Base-by-base conservation (phyloP, 2,329 filamentous ascomycete species). In the Fusarium kyushuense region DNA sequence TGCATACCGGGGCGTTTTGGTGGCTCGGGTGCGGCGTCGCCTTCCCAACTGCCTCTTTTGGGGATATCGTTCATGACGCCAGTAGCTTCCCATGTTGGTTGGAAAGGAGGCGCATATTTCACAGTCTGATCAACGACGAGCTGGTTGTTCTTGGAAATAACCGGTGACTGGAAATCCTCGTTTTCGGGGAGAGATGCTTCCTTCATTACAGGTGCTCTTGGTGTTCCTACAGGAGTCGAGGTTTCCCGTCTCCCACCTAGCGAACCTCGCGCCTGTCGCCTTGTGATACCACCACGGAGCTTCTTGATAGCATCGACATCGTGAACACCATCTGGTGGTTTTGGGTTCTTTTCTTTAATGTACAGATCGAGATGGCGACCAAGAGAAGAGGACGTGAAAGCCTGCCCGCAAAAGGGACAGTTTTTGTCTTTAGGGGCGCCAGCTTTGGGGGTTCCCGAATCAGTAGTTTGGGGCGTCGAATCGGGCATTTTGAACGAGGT, bases 321-420 rank as follows among this genome's bases (percentile, higher is more conserved):
- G 79, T 98, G 95, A 45, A 97, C 82, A 49, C 94, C 94, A 80
- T 98, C 95, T 9, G 91, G 83, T 2, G 90, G 86, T 79, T 94
- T 96, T 2, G 95, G 93, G 78, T 97, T 97, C 82, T 94, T 96
- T 61, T 94, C 91, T 76, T 94, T 94, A 74, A 97, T 94, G 79
- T 96, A 97, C 38, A 97, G 87, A 78, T 98, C 95, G 70, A 97
- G 89, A 80, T 98, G 95, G 45, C 95, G 91, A 49, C 95, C 95
- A 54, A 98, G 88, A 4, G 93, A 97, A 17, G 94, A 97, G 2
- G 94, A 97, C 17, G 95, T 97, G 77, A 97, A 98, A 9, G 91
- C 86, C 78, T 97, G 93, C 46, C 89, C 86, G 79, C 95, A 98
- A 81, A 93, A 98, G 35, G 90, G 92, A 78, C 95, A 97, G 68